Evolutionary conservation across 805 yeast genomes (phyloP), one percentile per base, ranked within the genome.

Genomic region (Saccharomycopsis sp.): DNA sequence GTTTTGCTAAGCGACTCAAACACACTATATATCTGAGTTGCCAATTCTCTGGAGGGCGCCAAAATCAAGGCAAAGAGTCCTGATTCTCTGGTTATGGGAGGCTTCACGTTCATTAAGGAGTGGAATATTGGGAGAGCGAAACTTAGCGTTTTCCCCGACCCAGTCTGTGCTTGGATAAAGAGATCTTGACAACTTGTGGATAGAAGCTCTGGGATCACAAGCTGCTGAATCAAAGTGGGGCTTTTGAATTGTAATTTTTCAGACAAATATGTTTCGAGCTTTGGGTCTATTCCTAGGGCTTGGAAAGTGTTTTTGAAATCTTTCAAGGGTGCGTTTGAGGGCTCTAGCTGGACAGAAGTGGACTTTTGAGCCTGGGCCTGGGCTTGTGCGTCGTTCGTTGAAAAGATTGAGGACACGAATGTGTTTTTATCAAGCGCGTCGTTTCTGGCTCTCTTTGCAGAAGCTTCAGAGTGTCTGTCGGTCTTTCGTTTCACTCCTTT

Each of bases 111-210:
- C 74, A 86, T 73, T 32, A 92, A 65, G 45, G 75, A 71, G 49
- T 83, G 77, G 48, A 89, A 59, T 16, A 94, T 78, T 1, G 98
- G 99, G 29, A 94, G 62, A 3, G 80, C 64, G 57, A 83, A 94
- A 0, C 97, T 79, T 42, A 92, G 61, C 0, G 99, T 92, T 60
- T 92, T 92, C 60, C 99, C 99, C 0, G 97, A 88, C 39, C 99
- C 99, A 0, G 99, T 92, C 61, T 94, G 96, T 0, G 99, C 96
- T 55, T 87, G 94, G 35, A 92, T 82, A 50, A 92, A 82, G 42
- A 87, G 63, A 60, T 92, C 98, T 23, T 65, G 60, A 16, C 69
- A 50, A 6, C 56, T 51, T 10, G 60, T 52, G 1, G 64, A 56
- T 5, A 73, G 50, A 21, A 77, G 57, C 38, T 67, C 65, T 16